Conservation (phyloP, 441 rosid genomes). For the Pelargonium australe region DNA sequence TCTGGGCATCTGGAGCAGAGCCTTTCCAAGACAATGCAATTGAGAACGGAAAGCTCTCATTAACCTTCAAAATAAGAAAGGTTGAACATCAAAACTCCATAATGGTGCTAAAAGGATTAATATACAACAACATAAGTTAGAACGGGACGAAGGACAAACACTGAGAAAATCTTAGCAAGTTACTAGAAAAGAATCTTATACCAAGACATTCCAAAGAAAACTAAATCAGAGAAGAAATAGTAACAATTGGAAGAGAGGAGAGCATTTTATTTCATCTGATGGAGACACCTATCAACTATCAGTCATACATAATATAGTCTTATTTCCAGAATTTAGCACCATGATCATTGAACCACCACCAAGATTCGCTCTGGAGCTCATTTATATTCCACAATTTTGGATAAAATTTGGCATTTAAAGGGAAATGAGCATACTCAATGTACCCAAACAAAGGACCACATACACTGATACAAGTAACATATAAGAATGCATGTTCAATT, state of each 20-base stretch:
- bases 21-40: constrained; percentile 77
- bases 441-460: no score
- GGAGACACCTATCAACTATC: background rate
- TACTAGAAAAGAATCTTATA: background rate
- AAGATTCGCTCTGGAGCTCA: no score
- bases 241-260: background rate
- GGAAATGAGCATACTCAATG: no score
- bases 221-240: background rate
- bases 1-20: constrained; percentile 51
- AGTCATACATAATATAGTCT: no score
- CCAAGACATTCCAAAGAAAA: background rate
- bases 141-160: background rate
- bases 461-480: no score
- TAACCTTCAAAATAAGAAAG: constrained; percentile 39
- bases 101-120: background rate
- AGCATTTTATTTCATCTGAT: background rate
- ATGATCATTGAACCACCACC: no score
- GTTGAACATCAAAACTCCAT: background rate
- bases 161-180: background rate
- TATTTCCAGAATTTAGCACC: no score
- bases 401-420: no score
- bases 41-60: constrained; percentile 88
- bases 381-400: no score
- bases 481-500: no score
- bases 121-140: background rate